Evolutionary conservation across 2,329 filamentous ascomycete genomes (phyloP).

Genomic region (Pseudogymnoascus sp.): DNA sequence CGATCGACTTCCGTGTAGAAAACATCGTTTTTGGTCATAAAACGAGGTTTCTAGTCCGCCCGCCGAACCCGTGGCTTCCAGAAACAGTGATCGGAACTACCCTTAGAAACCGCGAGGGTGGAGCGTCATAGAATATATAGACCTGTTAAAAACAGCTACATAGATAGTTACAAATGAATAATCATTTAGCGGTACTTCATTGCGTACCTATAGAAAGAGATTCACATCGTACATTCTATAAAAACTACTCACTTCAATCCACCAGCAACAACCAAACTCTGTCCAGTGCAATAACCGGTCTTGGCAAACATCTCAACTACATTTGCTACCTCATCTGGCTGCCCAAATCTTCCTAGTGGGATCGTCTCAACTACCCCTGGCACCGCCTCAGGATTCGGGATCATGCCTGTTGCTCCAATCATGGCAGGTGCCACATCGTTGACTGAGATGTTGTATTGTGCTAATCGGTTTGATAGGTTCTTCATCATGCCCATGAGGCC

Average conservation of each 20-base stretch:
- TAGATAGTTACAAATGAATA: background rate
- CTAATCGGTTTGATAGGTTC: conserved; percentile 36
- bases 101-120: background rate
- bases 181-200: background rate
- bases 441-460: conserved; percentile 36
- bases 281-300: conserved; percentile 39
- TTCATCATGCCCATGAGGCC: conserved; percentile 39
- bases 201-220: background rate
- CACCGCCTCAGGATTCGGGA: conserved; percentile 26
- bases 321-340: conserved; percentile 38
- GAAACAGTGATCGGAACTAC: background rate
- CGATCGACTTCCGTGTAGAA: no score
- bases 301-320: conserved; percentile 40
- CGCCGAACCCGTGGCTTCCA: background rate
- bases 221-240: background rate
- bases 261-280: conserved; percentile 35
- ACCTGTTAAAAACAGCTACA: background rate
- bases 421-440: conserved; percentile 41
- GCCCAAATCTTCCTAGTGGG: conserved; percentile 36
- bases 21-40: no score
- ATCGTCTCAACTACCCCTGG: conserved; percentile 27
- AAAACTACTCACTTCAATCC: conserved; percentile 24
- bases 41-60: no score
- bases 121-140: background rate
- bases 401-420: conserved; percentile 38